Evolutionary conservation across 352 stramenopile genomes (phyloP).

Genomic region (Pythium utonaiense): DNA sequence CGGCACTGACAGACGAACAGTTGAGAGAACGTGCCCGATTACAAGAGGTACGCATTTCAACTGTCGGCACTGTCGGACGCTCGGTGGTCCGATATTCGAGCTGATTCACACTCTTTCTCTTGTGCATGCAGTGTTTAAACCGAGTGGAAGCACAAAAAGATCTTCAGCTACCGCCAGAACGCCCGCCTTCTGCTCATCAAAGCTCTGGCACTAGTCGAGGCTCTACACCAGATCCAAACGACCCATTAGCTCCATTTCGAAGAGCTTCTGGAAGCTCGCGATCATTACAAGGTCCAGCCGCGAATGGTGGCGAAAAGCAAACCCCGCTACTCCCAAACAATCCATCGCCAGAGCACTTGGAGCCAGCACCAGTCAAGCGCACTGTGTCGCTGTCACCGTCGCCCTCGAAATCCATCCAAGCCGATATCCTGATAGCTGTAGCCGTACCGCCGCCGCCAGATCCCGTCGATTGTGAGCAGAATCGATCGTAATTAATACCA

Average conservation of each 20-base stretch:
- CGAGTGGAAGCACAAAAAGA: neutral
- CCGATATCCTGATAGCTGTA: neutral
- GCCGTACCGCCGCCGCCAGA: neutral
- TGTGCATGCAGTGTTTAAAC: slow-evolving; percentile 3
- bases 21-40: slow-evolving; percentile 28
- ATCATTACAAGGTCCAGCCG: neutral
- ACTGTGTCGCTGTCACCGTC: neutral
- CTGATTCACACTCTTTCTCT: no score
- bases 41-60: slow-evolving; percentile 25
- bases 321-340: neutral
- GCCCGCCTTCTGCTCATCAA: neutral
- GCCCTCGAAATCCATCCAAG: neutral
- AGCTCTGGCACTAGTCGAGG: neutral
- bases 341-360: neutral
- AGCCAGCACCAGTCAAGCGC: neutral
- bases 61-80: neutral
- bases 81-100: neutral
- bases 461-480: neutral
- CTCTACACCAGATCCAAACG: neutral
- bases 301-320: neutral
- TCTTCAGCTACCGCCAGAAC: neutral
- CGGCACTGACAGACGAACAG: slow-evolving; percentile 41
- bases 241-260: neutral
- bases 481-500: neutral
- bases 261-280: neutral